Percentiles rank a stretch among this genome's conserved stretches.
Conservation (phyloP, 2,329 filamentous ascomycete genomes). For the Leptographium wingfieldii region DNA sequence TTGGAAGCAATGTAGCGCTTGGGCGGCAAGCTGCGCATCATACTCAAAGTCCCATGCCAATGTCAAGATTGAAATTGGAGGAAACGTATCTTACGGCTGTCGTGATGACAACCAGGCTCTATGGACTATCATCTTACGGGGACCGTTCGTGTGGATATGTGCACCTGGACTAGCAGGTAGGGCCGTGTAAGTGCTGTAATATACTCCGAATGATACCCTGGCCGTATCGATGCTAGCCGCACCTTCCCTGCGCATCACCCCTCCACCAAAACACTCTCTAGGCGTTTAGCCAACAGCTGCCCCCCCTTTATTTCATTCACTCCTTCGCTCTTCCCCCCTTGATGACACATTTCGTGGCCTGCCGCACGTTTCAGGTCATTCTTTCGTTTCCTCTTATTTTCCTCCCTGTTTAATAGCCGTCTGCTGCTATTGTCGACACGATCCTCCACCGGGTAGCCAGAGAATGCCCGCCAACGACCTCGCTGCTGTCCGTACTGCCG, state of each 20-base stretch:
- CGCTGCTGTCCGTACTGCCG: neutral
- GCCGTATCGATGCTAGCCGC: neutral
- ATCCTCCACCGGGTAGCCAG: neutral
- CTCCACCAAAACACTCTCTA: neutral
- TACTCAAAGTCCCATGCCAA: neutral
- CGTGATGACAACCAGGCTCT: neutral
- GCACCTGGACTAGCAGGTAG: neutral
- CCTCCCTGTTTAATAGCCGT: neutral
- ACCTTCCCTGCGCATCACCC: neutral
- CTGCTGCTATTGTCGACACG: neutral
- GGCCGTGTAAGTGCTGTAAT: neutral
- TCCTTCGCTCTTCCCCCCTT: neutral
- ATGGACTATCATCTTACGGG: neutral
- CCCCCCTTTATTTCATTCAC: neutral
- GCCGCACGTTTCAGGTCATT: neutral
- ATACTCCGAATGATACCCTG: neutral
- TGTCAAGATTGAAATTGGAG: neutral
- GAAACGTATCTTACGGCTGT: neutral
- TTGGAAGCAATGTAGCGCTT: neutral
- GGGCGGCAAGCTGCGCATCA: neutral
- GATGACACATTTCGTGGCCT: conserved; percentile 1
- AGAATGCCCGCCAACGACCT: neutral
- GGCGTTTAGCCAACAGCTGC: neutral
- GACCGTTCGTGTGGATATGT: neutral
- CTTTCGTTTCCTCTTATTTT: neutral